Evolutionary conservation across 495 filamentous ascomycete species (phyloP), one percentile per base, ranked within the genome.

Genomic region (Immersiella caudata): DNA sequence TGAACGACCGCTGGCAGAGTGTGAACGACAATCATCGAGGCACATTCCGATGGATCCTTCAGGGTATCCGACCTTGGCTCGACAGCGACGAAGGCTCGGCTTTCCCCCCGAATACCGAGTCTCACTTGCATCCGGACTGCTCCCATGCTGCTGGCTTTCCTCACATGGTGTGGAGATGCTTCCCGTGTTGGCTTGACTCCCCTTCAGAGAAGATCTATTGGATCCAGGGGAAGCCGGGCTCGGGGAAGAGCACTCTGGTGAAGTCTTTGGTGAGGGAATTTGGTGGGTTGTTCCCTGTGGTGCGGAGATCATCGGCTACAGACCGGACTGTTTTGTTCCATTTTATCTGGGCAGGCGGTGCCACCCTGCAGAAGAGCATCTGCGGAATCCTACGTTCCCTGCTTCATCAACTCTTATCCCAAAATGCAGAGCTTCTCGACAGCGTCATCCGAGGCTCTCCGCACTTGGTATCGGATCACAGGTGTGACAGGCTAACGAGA

Each of bases 161-260:
- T 1, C n/a, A 68, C n/a, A 51, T 68, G 1, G 57, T 11, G 0
- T 75, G 71, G 75, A 46, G 59, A 11, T 71, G 70, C 51, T 81
- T 82, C 64, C 40, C 29, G 6, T 60, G 74, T 14, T 81, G 80
- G 80, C 67, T 81, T 0, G 59, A 74, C 69, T 57, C 25, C 18
- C 67, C 60, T 4, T 0, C 12, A 0, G n/a, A 67, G 25, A 68
- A 71, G 8, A 52, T 78, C 0, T 84, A 78, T 67, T 82, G 79
- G 78, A 69, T 83, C 8, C 68, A 57, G 16, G 82, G 82, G 1
- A 83, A 82, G 67, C 65, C 81, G 21, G 82, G 80, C 11, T 74
- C 75, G 1, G 82, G 82, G 0, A 84, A 84, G 62, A 81, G 79
- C 36, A 83, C 81, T 0, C 54, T 82, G 14, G 78, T 82, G 78